Base-by-base conservation (phyloP, 768 basidiomycete species). In the Termitomyces sp. region DNA sequence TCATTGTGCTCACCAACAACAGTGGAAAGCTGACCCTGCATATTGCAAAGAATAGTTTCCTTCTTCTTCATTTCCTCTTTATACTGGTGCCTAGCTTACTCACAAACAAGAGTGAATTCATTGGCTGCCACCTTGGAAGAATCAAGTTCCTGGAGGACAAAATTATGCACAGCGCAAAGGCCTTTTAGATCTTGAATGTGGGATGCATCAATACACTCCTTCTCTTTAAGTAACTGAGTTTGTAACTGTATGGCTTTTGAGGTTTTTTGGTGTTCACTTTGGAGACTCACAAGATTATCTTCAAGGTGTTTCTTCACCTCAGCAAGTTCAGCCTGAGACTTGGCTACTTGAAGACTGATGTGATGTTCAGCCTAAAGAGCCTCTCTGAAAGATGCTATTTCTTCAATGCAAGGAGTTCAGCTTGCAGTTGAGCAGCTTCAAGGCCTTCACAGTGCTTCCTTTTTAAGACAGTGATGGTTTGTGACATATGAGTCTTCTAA, bases 71-170 rank as follows among this genome's bases (percentile, higher is more conserved):
- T 53, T 1, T 77, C 74, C 36, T 72, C 68, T 59, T 83, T 82
- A 54, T 85, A 80, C 36, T 62, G 67, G 53, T 75, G 65, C 8
- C 70, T 73, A 22, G 71, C 62, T 65, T 79, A 73, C 57, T 78
- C 82, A 60, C 68, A 82, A 27, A 78, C 57, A 24, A 75, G 60
- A 16, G 81, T 76, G 53, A 85, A 79, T 65, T 76, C 86, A 55
- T 79, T 75, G 5, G 79, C 74, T 8, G 80, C 77, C 42, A 68
- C 75, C 66, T 85, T 88, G 67, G 84, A 74, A 9, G 81, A 75
- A 63, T 86, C 83, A 14, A 91, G 70, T 67, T 93, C 86, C 59
- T 84, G 70, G 8, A 76, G 66, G 33, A 88, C 75, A 22, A 73
- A 55, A 24, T 83, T 79, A 27, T 77, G 77, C 53, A 84, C 80